These are phyloP conservation scores for Lentinula sp. DNA, from an alignment of 768 basidiomycete species.

Conservation along the genomic window DNA sequence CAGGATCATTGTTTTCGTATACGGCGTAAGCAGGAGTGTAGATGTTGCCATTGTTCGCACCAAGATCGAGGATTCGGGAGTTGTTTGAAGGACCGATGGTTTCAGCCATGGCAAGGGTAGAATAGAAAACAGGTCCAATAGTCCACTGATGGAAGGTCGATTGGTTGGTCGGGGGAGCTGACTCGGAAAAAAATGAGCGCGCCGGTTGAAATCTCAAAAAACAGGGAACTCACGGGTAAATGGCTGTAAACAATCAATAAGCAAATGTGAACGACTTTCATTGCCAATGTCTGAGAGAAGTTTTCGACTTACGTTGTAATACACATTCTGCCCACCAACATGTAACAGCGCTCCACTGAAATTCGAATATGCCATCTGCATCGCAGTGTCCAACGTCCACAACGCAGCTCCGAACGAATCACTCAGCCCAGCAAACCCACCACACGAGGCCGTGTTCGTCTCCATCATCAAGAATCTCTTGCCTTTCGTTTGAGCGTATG, in stretches of 20 bases:
- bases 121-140: constrained; percentile 58
- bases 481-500: constrained; percentile 28
- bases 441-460: constrained; percentile 65
- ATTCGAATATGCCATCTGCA: constrained; percentile 52
- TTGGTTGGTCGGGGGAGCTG: constrained; percentile 36
- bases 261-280: not conserved
- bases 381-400: constrained; percentile 57
- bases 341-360: constrained; percentile 46
- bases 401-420: constrained; percentile 59
- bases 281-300: not conserved
- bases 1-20: constrained; percentile 62
- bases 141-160: constrained; percentile 47
- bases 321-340: constrained; percentile 58
- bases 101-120: constrained; percentile 66
- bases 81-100: constrained; percentile 58
- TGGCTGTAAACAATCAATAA: too few species aligned
- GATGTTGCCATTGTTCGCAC: constrained; percentile 40
- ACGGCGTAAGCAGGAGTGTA: constrained; percentile 67
- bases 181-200: constrained; percentile 11
- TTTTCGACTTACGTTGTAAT: constrained; percentile 49
- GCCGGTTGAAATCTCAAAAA: too few species aligned
- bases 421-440: constrained; percentile 58
- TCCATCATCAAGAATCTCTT: constrained; percentile 62
- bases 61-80: constrained; percentile 63
- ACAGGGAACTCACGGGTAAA: too few species aligned